Percentiles rank a stretch among this genome's conserved stretches.
These are phyloP conservation scores for Sedum album DNA, from an alignment of 164 flowering plant genomes.

Conservation along the genomic window DNA sequence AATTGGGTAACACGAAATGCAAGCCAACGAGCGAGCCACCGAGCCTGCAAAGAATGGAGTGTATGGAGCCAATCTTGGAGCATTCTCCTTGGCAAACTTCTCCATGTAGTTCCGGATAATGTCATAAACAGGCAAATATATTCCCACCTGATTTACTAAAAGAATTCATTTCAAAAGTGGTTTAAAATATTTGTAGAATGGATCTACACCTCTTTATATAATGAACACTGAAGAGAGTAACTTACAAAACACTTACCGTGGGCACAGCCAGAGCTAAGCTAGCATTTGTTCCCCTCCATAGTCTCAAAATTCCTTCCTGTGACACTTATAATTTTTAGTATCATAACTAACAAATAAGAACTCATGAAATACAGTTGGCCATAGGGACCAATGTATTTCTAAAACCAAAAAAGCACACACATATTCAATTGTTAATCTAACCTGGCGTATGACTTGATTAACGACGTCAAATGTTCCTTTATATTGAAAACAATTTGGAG, in stretches of 20 bases:
- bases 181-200: conserved; percentile 1
- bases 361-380: neutral
- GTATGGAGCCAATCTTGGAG: conserved; percentile 67
- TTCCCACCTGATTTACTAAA: conserved; percentile 62
- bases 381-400: neutral
- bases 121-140: conserved; percentile 91
- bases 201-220: neutral
- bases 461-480: conserved; percentile 90
- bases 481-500: conserved; percentile 70
- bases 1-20: conserved; percentile 78
- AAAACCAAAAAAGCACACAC: neutral
- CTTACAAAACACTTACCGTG: conserved; percentile 31
- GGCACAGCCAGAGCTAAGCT: conserved; percentile 64
- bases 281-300: conserved; percentile 78
- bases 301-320: conserved; percentile 59
- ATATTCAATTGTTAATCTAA: conserved; percentile 20
- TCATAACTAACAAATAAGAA: neutral
- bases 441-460: conserved; percentile 82
- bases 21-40: conserved; percentile 80
- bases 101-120: conserved; percentile 66
- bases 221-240: neutral
- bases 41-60: conserved; percentile 90
- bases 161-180: neutral
- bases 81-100: conserved; percentile 40
- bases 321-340: neutral